Base-by-base conservation (phyloP, 2,329 filamentous ascomycete species). In the Phaeomoniella chlamydospora region DNA sequence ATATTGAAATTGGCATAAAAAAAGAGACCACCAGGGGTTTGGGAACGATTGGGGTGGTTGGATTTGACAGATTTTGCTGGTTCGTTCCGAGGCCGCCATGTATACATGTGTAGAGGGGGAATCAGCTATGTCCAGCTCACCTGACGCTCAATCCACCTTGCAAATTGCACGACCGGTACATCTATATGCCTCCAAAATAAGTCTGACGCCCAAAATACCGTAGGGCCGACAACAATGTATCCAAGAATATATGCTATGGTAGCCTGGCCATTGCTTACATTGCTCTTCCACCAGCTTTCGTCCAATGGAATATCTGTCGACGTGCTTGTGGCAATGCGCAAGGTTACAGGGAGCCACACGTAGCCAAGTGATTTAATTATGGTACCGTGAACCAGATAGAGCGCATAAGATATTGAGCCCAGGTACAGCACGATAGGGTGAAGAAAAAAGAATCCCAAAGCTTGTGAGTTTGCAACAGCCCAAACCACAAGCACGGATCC, bases 171-270 rank as follows among this genome's bases (percentile, higher is more conserved):
- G 47, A 64, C 59, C 1, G 63, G 64, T 3, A 57, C 51, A 49
- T 77, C 74, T 4, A 77, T 59, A 1, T 53, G 53, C 17, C 71
- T 60, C 68, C 70, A 75, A 45, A 75, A 75, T 3, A 77, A 35
- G 49, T 77, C 72, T 2, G 68, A 65, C 3, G 61, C 56, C 64
- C 70, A 75, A 3, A 76, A 56, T 1, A 67, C 49, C 15, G 59
- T 36, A 3, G 58, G 51, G 4, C 61, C 43, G 38, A 57, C 57
- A 31, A 61, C 51, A n/a, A 30, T 52, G 57, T 61, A 16, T 56
- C 58, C 15, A 61, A 46, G 4, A 59, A 35, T 33, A 57, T 34
- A 30, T 54, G 55, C 36, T 56, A 58, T 38, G 55, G 54, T 26
- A 53, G 54, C 49, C 41, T 55, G 56, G 39, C 57, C 57, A 0